Conservation (phyloP, 306 rosid species). For the Ormosia semicastrata region DNA sequence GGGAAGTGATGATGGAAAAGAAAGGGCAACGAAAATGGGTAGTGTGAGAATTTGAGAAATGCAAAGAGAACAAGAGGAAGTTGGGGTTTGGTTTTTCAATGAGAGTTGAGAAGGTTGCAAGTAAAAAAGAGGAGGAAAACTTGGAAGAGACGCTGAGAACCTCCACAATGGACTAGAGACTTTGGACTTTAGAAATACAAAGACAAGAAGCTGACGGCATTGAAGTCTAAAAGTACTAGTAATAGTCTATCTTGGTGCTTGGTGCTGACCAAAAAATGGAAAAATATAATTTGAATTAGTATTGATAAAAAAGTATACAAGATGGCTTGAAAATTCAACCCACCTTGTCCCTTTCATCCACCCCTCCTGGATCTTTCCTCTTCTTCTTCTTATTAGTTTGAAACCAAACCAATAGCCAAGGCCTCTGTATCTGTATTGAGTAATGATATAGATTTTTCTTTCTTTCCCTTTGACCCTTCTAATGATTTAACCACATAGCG, state of each 20-base stretch:
- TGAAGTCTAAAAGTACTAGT: background rate
- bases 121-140: background rate
- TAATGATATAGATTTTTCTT: background rate
- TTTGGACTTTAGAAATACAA: background rate
- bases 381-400: background rate
- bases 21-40: background rate
- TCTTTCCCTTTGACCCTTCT: background rate
- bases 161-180: constrained; percentile 34
- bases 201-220: background rate
- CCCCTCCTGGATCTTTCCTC: background rate
- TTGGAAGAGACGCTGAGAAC: background rate
- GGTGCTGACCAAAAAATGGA: background rate
- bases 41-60: background rate
- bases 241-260: background rate
- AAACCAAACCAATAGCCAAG: background rate
- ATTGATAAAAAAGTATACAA: background rate
- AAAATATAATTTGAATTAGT: background rate
- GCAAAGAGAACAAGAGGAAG: constrained; percentile 17
- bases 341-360: background rate
- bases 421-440: background rate
- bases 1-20: too few species aligned
- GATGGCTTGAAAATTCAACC: background rate
- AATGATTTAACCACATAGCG: background rate
- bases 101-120: background rate
- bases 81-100: constrained; percentile 35